A percentile compares a stretch with the other conserved stretches of the same genome.
These are phyloP conservation scores for Xylaria hypoxylon DNA, from an alignment of 2,329 filamentous ascomycete species.

Conservation along the genomic window DNA sequence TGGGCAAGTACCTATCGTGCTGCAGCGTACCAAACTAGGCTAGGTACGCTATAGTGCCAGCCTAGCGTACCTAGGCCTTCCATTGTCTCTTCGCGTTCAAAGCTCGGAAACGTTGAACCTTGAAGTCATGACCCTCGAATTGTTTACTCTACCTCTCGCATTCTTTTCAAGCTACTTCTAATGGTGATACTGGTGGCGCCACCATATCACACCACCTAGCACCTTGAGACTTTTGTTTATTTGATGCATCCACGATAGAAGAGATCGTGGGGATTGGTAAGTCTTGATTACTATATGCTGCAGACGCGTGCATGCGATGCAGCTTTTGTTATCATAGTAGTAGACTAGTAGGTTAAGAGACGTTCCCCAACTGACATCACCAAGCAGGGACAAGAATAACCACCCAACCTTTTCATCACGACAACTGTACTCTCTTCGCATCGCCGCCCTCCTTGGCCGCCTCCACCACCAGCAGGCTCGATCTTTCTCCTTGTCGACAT, in stretches of 20 bases:
- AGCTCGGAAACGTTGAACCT: conserved; percentile 3
- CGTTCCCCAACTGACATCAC: conserved; percentile 42
- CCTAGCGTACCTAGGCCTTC: conserved; percentile 11
- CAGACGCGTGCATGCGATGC: conserved; percentile 33
- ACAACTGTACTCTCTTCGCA: background rate
- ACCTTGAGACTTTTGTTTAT: conserved; percentile 6
- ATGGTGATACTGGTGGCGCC: conserved; percentile 23
- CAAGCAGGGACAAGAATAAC: conserved; percentile 30
- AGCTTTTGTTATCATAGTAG: conserved; percentile 14
- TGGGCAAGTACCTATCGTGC: background rate
- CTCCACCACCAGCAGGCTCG: background rate
- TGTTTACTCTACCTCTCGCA: conserved; percentile 15
- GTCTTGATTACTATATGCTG: conserved; percentile 16
- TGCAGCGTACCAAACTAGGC: too few relatives aligned
- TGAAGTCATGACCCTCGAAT: conserved; percentile 24
- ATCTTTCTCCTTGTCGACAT: background rate
- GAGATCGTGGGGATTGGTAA: conserved; percentile 25
- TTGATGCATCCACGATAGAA: background rate
- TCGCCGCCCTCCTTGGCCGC: background rate
- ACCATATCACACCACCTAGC: conserved; percentile 10
- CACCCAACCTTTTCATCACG: conserved; percentile 23
- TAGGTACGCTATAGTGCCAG: too few relatives aligned
- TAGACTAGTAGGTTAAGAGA: conserved; percentile 21
- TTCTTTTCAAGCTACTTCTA: conserved; percentile 16
- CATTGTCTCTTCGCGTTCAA: conserved; percentile 37